These are phyloP conservation scores for Spathaspora arborariae DNA, from an alignment of 805 yeast genomes.

Conservation along the genomic window DNA sequence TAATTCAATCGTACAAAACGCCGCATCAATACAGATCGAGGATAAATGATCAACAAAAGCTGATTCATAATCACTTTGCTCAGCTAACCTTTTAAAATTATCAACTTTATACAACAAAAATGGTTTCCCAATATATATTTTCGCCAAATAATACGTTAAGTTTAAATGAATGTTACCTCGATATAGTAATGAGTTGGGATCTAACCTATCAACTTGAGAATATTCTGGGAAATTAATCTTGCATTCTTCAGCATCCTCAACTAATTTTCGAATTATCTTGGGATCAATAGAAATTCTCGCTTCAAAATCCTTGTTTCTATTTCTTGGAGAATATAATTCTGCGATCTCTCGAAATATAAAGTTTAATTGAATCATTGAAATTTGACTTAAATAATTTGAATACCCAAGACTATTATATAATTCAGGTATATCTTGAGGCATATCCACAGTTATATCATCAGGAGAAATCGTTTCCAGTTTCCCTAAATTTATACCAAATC, in stretches of 20 bases:
- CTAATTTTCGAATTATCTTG: constrained; percentile 7
- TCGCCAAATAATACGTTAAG: constrained; percentile 12
- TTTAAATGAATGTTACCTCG: constrained; percentile 13
- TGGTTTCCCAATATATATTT: constrained; percentile 15
- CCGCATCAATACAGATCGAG: constrained; percentile 14
- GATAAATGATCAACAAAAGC: constrained; percentile 13
- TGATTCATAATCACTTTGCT: constrained; percentile 7
- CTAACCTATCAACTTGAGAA: constrained; percentile 5
- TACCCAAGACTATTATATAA: constrained; percentile 10
- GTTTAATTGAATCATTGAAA: constrained; percentile 9
- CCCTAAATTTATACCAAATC: constrained; percentile 13
- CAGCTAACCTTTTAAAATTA: constrained; percentile 5
- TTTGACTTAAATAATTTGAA: constrained; percentile 10
- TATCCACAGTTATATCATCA: constrained; percentile 11
- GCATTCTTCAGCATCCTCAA: constrained; percentile 8
- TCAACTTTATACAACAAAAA: constrained; percentile 14
- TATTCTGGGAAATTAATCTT: constrained; percentile 8
- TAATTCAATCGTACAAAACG: constrained; percentile 12
- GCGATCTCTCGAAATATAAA: constrained; percentile 12
- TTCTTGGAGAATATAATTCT: constrained; percentile 6
- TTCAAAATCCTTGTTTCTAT: constrained; percentile 1
- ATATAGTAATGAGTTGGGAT: constrained; percentile 6
- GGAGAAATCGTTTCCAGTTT: constrained; percentile 9
- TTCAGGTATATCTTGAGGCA: constrained; percentile 9
- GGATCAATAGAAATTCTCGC: constrained; percentile 8